Conservation (phyloP, 2,329 filamentous ascomycete genomes). For the Venturiaceae sp. region DNA sequence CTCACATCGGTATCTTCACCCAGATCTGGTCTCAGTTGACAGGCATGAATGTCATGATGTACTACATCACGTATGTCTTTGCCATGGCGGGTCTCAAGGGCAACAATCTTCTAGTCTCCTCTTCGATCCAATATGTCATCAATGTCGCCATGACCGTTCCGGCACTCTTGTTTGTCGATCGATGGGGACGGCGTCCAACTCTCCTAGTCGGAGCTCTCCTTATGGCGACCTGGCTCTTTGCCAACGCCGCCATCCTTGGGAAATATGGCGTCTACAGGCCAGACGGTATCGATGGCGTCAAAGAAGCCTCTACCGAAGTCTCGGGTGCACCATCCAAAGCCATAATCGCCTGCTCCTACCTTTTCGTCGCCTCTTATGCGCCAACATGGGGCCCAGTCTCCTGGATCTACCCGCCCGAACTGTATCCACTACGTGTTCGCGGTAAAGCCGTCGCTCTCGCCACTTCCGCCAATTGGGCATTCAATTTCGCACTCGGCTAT, state of each 20-base stretch:
- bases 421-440: conserved; percentile 52
- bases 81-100: conserved; percentile 58
- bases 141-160: conserved; percentile 73
- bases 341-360: conserved; percentile 60
- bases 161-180: conserved; percentile 64
- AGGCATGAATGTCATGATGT: conserved; percentile 66
- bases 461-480: conserved; percentile 52
- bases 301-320: conserved; percentile 31
- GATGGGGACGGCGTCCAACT: conserved; percentile 62
- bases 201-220: conserved; percentile 55
- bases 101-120: conserved; percentile 52
- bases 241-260: conserved; percentile 53
- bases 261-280: conserved; percentile 40
- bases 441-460: conserved; percentile 54
- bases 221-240: conserved; percentile 55
- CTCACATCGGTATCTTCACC: conserved; percentile 59
- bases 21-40: conserved; percentile 71
- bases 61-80: conserved; percentile 49
- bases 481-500: conserved; percentile 48
- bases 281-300: conserved; percentile 29
- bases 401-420: conserved; percentile 50
- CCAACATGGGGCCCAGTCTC: conserved; percentile 52
- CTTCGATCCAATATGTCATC: conserved; percentile 66
- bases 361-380: conserved; percentile 62
- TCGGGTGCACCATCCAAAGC: conserved; percentile 29